Percentiles rank a stretch among this genome's conserved stretches.
phyloP scores from a whole-genome alignment of 2,329 filamentous ascomycete genomes.

The Arthroderma sp. region DNA sequence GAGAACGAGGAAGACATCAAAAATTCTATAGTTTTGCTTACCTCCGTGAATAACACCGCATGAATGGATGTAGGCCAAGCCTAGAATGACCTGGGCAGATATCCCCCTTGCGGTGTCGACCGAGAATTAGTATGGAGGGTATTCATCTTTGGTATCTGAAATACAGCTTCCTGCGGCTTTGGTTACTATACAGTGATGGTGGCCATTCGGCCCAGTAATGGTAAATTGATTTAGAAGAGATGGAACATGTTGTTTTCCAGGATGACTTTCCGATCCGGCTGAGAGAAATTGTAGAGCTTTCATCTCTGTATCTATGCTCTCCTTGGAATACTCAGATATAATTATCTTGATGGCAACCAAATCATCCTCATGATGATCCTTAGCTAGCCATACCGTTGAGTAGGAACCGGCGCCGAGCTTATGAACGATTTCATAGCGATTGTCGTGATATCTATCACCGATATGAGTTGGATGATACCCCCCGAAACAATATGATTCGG shows the following conservation, averaged over 20 bases:
- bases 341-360: neutral
- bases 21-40: neutral
- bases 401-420: slow-evolving; percentile 3
- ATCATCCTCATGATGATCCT: neutral
- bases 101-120: slow-evolving; percentile 7
- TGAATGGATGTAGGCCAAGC: slow-evolving; percentile 10
- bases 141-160: slow-evolving; percentile 4
- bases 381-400: slow-evolving; percentile 3
- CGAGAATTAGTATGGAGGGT: slow-evolving; percentile 5
- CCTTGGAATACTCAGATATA: no score
- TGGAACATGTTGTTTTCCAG: neutral
- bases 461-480: slow-evolving; percentile 2
- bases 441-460: neutral
- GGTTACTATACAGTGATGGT: neutral
- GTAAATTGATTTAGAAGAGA: neutral
- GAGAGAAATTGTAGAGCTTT: no score
- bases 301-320: no score
- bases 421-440: slow-evolving; percentile 3
- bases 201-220: neutral
- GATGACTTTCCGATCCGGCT: neutral
- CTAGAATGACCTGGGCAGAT: slow-evolving; percentile 8
- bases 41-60: slow-evolving; percentile 10
- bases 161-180: slow-evolving; percentile 1
- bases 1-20: no score
- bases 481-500: slow-evolving; percentile 1